Evolutionary conservation across 805 yeast species (phyloP).

Genomic region (Pichia heedii): DNA sequence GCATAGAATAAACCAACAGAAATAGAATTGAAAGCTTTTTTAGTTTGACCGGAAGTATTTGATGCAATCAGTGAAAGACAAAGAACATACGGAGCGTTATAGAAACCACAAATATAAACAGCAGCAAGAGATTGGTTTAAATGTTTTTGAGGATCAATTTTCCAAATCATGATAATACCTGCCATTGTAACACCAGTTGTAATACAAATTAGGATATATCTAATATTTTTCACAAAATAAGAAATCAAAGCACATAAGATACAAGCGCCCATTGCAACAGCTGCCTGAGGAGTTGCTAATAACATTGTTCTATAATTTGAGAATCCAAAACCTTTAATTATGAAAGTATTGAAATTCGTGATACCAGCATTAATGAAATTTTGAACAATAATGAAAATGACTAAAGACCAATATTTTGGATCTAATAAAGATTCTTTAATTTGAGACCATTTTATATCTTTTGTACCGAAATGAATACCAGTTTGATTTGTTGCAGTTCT

Average conservation of each 20-base stretch:
- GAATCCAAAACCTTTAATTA: slow-evolving; percentile 33
- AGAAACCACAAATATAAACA: slow-evolving; percentile 2
- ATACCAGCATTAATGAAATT: slow-evolving; percentile 52
- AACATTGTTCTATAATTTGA: slow-evolving; percentile 22
- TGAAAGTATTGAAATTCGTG: slow-evolving; percentile 38
- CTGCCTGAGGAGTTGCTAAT: slow-evolving; percentile 12
- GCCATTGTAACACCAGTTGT: slow-evolving; percentile 6
- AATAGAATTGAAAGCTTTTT: slow-evolving; percentile 32
- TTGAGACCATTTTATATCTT: slow-evolving; percentile 33
- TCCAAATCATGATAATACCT: slow-evolving; percentile 3
- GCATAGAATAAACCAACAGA: slow-evolving; percentile 37
- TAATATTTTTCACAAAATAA: slow-evolving; percentile 14
- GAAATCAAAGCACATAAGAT: slow-evolving; percentile 11
- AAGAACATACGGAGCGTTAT: slow-evolving; percentile 3
- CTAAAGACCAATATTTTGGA: slow-evolving; percentile 26
- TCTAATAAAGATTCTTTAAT: slow-evolving; percentile 35
- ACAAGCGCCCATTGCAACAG: slow-evolving; percentile 27
- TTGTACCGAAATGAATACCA: slow-evolving; percentile 27
- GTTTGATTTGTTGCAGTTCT: slow-evolving; percentile 31
- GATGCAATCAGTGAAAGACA: slow-evolving; percentile 9
- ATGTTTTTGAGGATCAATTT: slow-evolving; percentile 2
- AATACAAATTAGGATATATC: slow-evolving; percentile 20
- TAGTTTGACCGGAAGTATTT: slow-evolving; percentile 58
- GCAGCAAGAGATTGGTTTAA: slow-evolving; percentile 3
- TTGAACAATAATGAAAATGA: slow-evolving; percentile 29